Base-by-base conservation (phyloP, 2,329 filamentous ascomycete species). In the Penicillium aurantiogriseum region DNA sequence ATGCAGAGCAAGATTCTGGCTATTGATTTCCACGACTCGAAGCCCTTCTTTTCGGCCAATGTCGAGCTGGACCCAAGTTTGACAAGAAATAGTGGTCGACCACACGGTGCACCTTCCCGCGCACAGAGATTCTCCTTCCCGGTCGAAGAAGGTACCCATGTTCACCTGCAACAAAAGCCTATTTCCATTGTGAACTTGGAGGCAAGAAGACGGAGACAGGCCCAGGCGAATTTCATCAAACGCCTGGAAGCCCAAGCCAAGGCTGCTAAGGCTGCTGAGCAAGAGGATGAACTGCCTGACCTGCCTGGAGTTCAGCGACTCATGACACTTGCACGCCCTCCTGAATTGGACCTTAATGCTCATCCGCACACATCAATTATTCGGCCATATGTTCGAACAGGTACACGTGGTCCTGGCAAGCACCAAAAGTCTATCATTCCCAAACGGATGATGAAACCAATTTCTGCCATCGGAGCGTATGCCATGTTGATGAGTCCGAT, bases 1-100 rank as follows among this genome's bases (percentile, higher is more conserved):
- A 68, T 85, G 63, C 79, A 82, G 60, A 71, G 74, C 25, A 78
- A 79, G 43, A 82, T 86, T 53, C 77, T 83, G 9, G 71, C 78
- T 19, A 65, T 64, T 13, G 74, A 77, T 38, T 54, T 51, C n/a
- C 29, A 44, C 17, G 53, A 64, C 43, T 73, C 77, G 15, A 67
- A 68, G n/a, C 69, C 73, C 31, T 80, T 80, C 58, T 69, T 82
- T 13, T 80, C 81, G 0, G 68, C 72, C 1, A 74, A 74, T 54
- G 73, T 76, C 25, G 73, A 76, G 36, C 65, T 78, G 39, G 69
- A 75, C 42, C 71, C 71, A 4, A 68, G 66, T 4, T 60, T 75
- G 50, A 74, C 69, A 19, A 76, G 68, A 54, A 68, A 59, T 29
- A 59, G 60, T 43, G 55, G 44, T 43, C 63, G 54, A 19, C 49